phyloP scores from a whole-genome alignment of 768 basidiomycete species.

The Amanita pallidorosea region DNA sequence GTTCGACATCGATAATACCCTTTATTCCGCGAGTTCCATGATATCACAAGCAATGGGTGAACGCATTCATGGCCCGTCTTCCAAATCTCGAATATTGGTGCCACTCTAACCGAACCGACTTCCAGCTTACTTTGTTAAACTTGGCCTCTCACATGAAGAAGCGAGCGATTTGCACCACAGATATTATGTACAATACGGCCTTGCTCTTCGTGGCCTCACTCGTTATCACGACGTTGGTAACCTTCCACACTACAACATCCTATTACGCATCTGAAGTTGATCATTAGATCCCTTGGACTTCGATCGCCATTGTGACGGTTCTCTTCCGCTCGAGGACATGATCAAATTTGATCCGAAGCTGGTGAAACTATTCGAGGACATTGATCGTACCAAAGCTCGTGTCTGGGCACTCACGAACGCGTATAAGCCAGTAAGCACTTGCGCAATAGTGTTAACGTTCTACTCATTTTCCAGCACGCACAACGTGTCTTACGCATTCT shows the following conservation, averaged over 20 bases:
- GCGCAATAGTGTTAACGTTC: conserved; percentile 4
- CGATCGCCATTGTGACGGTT: conserved; percentile 73
- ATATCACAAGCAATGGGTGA: conserved; percentile 75
- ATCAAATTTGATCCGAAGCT: conserved; percentile 53
- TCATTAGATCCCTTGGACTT: conserved; percentile 67
- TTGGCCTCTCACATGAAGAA: conserved; percentile 59
- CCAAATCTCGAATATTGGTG: not conserved
- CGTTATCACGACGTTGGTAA: conserved; percentile 70
- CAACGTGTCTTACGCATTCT: conserved; percentile 69
- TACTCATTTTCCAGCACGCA: conserved; percentile 49
- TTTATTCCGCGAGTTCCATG: conserved; percentile 67
- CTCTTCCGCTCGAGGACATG: conserved; percentile 73
- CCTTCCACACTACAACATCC: conserved; percentile 7
- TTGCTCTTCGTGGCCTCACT: conserved; percentile 70
- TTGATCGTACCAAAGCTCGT: conserved; percentile 65
- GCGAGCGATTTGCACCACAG: conserved; percentile 57
- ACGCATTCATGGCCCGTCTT: conserved; percentile 54
- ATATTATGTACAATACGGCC: conserved; percentile 77
- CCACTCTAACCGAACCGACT: not conserved
- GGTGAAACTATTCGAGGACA: conserved; percentile 63
- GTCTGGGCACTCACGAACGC: conserved; percentile 88
- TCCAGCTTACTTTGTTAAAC: conserved; percentile 61
- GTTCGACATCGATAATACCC: conserved; percentile 85
- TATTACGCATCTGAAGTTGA: not conserved
- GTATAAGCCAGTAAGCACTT: conserved; percentile 49